Base-by-base conservation (phyloP, 176 grass and related monocot genomes). In the Bromus sterilis region DNA sequence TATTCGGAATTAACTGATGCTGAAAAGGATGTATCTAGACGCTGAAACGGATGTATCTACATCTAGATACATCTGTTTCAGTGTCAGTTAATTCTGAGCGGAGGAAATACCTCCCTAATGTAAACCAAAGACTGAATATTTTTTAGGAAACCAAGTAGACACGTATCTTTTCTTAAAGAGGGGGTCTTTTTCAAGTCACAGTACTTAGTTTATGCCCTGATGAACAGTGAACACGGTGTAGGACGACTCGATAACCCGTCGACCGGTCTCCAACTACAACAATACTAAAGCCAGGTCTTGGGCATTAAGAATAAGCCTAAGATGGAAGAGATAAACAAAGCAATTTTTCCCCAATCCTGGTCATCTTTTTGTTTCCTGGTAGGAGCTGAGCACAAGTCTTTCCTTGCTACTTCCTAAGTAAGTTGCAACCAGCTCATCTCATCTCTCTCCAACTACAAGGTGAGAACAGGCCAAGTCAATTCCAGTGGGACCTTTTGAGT, bases 381-480 rank as follows among this genome's bases (percentile, higher is more conserved):
- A 53, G 26, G 35, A 60, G 4, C 23, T 41, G 55, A 77, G 34
- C 11, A 56, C 16, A 84, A 11, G 59, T 76, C 43, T 55, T 51
- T 56, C 30, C 57, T 76, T 64, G 24, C 57, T 74, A 53, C 42
- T 63, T 55, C 18, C 29, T n/a, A n/a, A n/a, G n/a, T 57, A 40
- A 56, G 56, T 26, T 83, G 86, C 56, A 83, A 74, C 40, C 39
- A 78, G 46, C 55, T 62, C 53, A 74, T 57, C 34, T 80, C 34
- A n/a, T n/a, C n/a, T n/a, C n/a, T n/a, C n/a, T n/a, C n/a, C n/a
- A n/a, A n/a, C n/a, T 66, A 61, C 16, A 66, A 9, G 26, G 49
- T 70, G 25, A 63, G 26, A 86, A 79, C 24, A 66, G 74, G 58
- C 68, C 36, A 78, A 58, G 66, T 79, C 80, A 74, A 26, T 66